Evolutionary conservation across 2,329 filamentous ascomycete species (phyloP), one percentile per base, ranked within the genome.

Genomic region (Monilinia polystroma): DNA sequence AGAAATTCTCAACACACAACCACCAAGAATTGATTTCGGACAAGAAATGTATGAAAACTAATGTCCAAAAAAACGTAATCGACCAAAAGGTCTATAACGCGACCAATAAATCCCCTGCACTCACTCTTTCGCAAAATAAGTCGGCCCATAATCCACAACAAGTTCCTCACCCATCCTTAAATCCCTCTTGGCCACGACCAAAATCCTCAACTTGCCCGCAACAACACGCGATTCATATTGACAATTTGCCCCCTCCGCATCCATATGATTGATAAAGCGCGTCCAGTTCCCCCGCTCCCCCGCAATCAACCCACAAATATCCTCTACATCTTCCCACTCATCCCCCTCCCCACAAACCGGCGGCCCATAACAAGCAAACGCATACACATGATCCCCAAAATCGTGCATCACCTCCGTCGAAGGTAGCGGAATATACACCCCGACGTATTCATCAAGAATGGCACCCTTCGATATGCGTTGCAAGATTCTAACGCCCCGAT

Each of bases 391-490:
- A 47, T 32, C 23, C 10, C 10, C 16, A 58, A 58, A n/a, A 6
- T 0, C 18, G 1, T 20, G 16, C 16, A 58, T 14, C 2, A 32
- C n/a, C 8, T 4, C 7, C 0, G 5, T 1, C 2, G 20, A 16
- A 2, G 4, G 18, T 8, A 5, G 3, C 23, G 23, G 52, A 4
- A 32, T 29, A 1, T 45, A 45, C 11, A 12, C 41, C 2, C 23
- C 16, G 7, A 58, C 14, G 14, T 45, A 43, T 45, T 41, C 16
- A 12, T 58, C 41, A 8, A n/a, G 23, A 0, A 58, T n/a, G 3
- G 20, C 5, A 3, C 41, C 41, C 12, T 10, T 1, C 6, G 55
- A 0, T 12, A 32, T 4, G 8, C 29, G 1, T 4, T 45, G 38
- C 2, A 32, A 8, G 1, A 32, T 10, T 32, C 4, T 1, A 3